Evolutionary conservation across 177 flowering plant genomes (phyloP).

Genomic region (Telopea speciosissima): DNA sequence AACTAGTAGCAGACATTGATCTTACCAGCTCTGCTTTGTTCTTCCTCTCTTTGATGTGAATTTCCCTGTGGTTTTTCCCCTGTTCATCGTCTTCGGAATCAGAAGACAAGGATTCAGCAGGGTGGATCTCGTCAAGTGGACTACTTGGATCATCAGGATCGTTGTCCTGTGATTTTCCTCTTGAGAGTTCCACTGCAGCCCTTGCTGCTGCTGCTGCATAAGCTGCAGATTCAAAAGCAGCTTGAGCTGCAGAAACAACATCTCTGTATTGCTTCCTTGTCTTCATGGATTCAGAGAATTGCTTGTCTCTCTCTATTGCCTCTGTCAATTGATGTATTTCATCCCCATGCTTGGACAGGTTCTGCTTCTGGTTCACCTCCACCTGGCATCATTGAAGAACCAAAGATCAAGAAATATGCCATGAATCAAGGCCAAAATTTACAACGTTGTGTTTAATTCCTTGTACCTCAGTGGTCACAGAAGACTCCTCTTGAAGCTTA

Average conservation of each 20-base stretch:
- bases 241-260: constrained; percentile 84
- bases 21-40: constrained; percentile 15
- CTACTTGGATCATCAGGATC: constrained; percentile 31
- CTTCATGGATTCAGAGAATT: constrained; percentile 34
- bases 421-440: not conserved
- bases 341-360: constrained; percentile 2
- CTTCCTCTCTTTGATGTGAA: constrained; percentile 14
- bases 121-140: constrained; percentile 23
- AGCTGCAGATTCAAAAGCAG: constrained; percentile 90
- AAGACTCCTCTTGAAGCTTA: constrained; percentile 35
- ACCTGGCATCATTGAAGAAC: constrained; percentile 12
- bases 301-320: constrained; percentile 21
- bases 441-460: not conserved
- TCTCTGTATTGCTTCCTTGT: constrained; percentile 44
- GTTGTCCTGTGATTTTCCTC: constrained; percentile 26
- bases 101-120: constrained; percentile 10
- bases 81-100: constrained; percentile 25
- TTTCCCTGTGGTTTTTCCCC: not conserved
- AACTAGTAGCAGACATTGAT: constrained; percentile 33
- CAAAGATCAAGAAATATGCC: constrained; percentile 3
- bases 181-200: constrained; percentile 82
- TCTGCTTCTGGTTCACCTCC: constrained; percentile 13
- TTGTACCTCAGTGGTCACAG: constrained; percentile 40
- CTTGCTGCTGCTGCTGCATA: constrained; percentile 89
- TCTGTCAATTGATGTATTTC: constrained; percentile 6